These are phyloP conservation scores for Alternaria gansuensis DNA, from an alignment of 2,329 filamentous ascomycete species.

Conservation along the genomic window DNA sequence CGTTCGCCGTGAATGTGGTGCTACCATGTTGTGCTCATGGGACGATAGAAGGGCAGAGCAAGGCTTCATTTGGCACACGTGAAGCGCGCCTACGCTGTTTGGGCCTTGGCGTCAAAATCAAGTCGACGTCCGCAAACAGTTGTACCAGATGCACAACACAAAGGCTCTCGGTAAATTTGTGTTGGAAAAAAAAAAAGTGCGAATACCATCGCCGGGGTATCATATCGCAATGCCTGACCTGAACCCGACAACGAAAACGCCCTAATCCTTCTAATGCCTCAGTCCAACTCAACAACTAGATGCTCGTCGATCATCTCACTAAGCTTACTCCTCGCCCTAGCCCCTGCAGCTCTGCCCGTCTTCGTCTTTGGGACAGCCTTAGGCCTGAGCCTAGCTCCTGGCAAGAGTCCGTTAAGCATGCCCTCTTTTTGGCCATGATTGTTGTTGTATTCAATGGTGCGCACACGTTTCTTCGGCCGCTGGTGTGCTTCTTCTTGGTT, in stretches of 20 bases:
- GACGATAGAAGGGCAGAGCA: neutral
- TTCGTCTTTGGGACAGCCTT: conserved; percentile 7
- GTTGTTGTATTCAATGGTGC: conserved; percentile 37
- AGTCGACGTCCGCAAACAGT: neutral
- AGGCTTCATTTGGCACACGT: neutral
- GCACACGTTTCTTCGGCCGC: conserved; percentile 41
- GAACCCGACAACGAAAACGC: conserved; percentile 6
- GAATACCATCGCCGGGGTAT: conserved; percentile 15
- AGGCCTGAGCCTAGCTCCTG: conserved; percentile 12
- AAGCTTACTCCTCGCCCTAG: conserved; percentile 30
- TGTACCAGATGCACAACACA: neutral
- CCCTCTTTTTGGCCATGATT: conserved; percentile 9
- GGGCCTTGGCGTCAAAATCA: conserved; percentile 11
- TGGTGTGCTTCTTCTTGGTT: conserved; percentile 18
- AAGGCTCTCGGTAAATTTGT: neutral
- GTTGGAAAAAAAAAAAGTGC: neutral
- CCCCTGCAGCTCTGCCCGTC: conserved; percentile 8
- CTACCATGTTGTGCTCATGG: conserved; percentile 6
- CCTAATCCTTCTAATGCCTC: conserved; percentile 4
- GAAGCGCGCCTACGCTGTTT: neutral
- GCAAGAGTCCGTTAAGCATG: conserved; percentile 10
- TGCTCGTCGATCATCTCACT: conserved; percentile 36
- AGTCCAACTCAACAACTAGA: conserved; percentile 40
- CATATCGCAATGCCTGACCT: conserved; percentile 7
- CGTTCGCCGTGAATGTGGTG: neutral